Base-by-base conservation (phyloP, 306 rosid species). In the Castanopsis chinensis region DNA sequence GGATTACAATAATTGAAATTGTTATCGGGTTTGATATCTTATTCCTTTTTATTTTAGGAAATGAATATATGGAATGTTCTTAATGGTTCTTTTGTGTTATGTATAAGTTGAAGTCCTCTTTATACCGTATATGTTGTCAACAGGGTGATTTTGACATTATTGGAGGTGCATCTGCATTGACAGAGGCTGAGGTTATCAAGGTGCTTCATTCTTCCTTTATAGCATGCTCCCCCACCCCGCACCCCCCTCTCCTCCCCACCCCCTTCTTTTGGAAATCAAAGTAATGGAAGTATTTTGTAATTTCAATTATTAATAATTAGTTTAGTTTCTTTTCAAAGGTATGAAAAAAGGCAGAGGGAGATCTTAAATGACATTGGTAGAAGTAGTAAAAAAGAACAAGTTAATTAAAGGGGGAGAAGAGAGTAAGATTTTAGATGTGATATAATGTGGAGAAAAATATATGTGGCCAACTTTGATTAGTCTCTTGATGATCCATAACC, bases 81-180 rank as follows among this genome's bases (percentile, higher is more conserved):
- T 17, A 45, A 82, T 63, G 56, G 23, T 71, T 71, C 33, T 23
- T 19, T 49, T 13, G 58, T 70, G 41, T 51, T 73, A 52, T 74
- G 54, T 63, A 35, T 32, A 73, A 69, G 65, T 80, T 76, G 45
- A 43, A 51, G 75, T 54, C 67, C 73, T 70, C 58, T 67, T 69
- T 71, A 61, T 72, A 41, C 23, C 11, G 35, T 78, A 64, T 80
- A 54, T 78, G 30, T 82, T 86, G 78, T 30, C 74, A 69, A 84
- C 88, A 94, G 99, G 97, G 95, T 75, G 99, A 94, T 90, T 94
- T 92, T 81, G 99, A 94, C 84, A 90, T 94, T 82, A 85, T 94
- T 86, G 99, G 99, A 73, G 97, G 97, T 63, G 81, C 90, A 72
- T 86, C 97, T 30, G 88, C 89, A 57, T 80, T 94, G 88, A 87